Evolutionary conservation across 768 basidiomycete genomes (phyloP), one percentile per base, ranked within the genome.

Genomic region (Lentinula lateritia): DNA sequence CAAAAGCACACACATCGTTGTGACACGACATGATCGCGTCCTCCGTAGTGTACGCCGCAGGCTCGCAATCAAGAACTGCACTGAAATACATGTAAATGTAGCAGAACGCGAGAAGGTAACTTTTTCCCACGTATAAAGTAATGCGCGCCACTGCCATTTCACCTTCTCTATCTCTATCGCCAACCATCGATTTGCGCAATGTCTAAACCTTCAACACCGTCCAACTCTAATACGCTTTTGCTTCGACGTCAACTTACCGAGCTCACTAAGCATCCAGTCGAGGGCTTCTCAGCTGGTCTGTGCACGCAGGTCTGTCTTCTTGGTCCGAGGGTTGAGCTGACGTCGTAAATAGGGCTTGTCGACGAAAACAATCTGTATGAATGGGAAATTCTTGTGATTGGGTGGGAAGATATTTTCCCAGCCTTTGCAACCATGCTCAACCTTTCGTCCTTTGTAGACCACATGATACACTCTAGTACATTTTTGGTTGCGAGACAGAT

Each of bases 311-410:
- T 60, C 68, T 60, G 56, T 6, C 43, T 64, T 64, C 66, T 56
- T 65, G 61, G 62, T 66, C 48, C 64, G 68, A 70, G 50, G 67
- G 60, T 55, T 57, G 43, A 58, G 70, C 71, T 52, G 66, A 68
- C 70, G 63, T 71, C 69, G 55, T 61, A 53, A 55, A 68, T 69
- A 87, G 96, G 96, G 43, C 86, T 99, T 59, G 95, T 95, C 50
- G 94, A 98, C 72, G 96, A 98, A 62, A 83, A 87, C 74, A 95
- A 98, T 76, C 77, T 98, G 12, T 93, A 90, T 62, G 95, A 98
- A 77, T 99, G 97, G 97, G 95, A 97, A 66, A 83, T 98, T 69
- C 80, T 97, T 71, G 88, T 97, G 66, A 96, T 96, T 70, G 93
- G 94, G 93, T 95, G 65, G 62, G 85, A 75, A 52, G 23, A 63